Evolutionary conservation across 2,329 filamentous ascomycete species (phyloP).

Genomic region (Penicillium italicum): DNA sequence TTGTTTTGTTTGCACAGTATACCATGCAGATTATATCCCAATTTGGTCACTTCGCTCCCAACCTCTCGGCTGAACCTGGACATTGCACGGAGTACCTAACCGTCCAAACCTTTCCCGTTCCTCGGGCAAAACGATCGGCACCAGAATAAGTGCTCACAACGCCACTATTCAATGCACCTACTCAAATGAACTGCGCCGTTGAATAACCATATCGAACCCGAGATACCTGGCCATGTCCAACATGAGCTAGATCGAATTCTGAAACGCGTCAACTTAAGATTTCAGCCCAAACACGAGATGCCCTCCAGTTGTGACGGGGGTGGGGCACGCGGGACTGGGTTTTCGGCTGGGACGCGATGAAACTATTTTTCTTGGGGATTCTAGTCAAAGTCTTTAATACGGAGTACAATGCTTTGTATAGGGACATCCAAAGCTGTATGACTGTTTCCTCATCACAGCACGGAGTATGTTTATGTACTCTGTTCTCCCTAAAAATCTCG

Average conservation of each 20-base stretch:
- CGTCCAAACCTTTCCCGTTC: background rate
- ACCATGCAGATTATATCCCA: background rate
- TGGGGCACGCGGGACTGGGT: background rate
- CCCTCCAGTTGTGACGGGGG: background rate
- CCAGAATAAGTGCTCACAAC: too few relatives aligned
- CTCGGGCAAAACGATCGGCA: background rate
- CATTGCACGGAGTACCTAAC: background rate
- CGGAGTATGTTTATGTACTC: background rate
- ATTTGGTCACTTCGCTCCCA: background rate
- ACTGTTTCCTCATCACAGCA: background rate
- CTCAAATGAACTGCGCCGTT: background rate
- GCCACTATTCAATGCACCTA: background rate
- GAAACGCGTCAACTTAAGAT: constrained; percentile 2
- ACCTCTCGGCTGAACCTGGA: background rate
- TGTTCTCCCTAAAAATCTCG: background rate
- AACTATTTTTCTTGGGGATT: background rate
- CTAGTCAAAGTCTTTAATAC: background rate
- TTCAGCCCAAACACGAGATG: background rate
- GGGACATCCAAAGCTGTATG: too few relatives aligned
- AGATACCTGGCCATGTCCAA: background rate
- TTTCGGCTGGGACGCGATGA: background rate
- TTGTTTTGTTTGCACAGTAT: background rate
- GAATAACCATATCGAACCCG: constrained; percentile 1
- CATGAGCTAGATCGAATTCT: background rate
- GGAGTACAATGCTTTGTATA: background rate